Base-by-base conservation (phyloP, 345 rosid genomes). In the Salix koriyanagi region DNA sequence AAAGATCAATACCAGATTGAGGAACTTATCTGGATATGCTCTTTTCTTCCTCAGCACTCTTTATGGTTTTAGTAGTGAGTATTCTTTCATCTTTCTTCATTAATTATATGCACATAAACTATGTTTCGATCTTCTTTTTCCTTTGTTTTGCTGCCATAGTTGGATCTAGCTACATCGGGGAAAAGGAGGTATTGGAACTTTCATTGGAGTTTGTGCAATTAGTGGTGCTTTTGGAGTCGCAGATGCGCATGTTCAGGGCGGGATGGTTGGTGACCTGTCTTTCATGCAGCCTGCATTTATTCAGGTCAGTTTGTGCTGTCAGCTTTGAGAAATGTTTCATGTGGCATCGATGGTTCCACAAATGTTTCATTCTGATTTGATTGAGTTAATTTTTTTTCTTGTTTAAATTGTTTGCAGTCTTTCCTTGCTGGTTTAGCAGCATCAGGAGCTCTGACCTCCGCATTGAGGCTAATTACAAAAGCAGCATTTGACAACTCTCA, bases 171-270 rank as follows among this genome's bases (percentile, higher is more conserved):
- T 76, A 86, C 96, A 10, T 85, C 86, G 2, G 97, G 99, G 5
- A 85, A 85, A 86, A 25, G 97, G 97, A 80, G 94, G 98, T 13
- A 28, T 91, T 58, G 89, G 83, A 83, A 78, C 91, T 60, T 95
- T 87, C 70, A 80, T 93, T 32, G 90, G 90, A 54, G 84, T 95
- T 74, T 95, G 96, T 70, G 80, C 50, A 58, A 56, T 91, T 12
- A 88, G 90, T 18, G 91, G 88, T 54, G 76, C 82, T 62, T 93
- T 95, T 74, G 98, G 99, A 34, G 56, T 89, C 26, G 96, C 98
- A 65, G 97, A 91, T 91, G 98, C 93, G 78, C 83, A 84, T 77
- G 96, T 90, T 28, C 93, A 93, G 82, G 96, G 98, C 71, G 99
- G 92, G 73, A 90, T 95, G 96, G 83, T 90, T 56, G 98, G 97